Percentiles rank a stretch among this genome's conserved stretches.
Conservation (phyloP, 257 asterid species). For the Schizonepeta tenuifolia region DNA sequence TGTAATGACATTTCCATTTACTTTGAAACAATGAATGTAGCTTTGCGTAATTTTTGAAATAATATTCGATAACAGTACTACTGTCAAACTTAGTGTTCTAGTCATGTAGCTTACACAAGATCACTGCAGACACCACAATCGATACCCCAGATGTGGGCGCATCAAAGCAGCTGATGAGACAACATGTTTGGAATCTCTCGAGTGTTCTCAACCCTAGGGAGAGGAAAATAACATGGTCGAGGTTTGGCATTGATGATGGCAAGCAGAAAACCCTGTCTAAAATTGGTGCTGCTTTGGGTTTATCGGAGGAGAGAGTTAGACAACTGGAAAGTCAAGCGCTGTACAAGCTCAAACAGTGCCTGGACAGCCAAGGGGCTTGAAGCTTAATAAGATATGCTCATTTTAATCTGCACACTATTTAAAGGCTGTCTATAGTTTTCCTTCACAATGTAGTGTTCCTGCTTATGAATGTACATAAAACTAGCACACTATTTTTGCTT, state of each 20-base stretch:
- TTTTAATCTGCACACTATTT: conserved; percentile 36
- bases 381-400: conserved; percentile 63
- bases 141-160: conserved; percentile 65
- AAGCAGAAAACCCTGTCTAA: conserved; percentile 71
- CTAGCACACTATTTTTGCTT: conserved; percentile 17
- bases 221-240: conserved; percentile 61
- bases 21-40: neutral
- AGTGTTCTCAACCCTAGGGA: conserved; percentile 74
- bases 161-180: conserved; percentile 78
- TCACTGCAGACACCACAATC: conserved; percentile 72
- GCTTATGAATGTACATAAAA: conserved; percentile 48
- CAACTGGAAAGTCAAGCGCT: conserved; percentile 86
- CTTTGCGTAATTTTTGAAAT: neutral
- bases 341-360: conserved; percentile 76
- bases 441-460: no score
- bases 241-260: conserved; percentile 76
- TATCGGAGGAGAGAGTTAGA: conserved; percentile 86
- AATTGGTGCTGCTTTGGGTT: conserved; percentile 69
- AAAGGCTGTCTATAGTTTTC: conserved; percentile 6
- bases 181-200: conserved; percentile 66
- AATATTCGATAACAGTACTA: neutral
- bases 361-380: conserved; percentile 66
- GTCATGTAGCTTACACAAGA: conserved; percentile 53
- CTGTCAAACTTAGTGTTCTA: neutral
- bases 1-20: neutral